These are phyloP conservation scores for Ustilaginoidea virens DNA, from an alignment of 2,329 filamentous ascomycete genomes.

Conservation along the genomic window DNA sequence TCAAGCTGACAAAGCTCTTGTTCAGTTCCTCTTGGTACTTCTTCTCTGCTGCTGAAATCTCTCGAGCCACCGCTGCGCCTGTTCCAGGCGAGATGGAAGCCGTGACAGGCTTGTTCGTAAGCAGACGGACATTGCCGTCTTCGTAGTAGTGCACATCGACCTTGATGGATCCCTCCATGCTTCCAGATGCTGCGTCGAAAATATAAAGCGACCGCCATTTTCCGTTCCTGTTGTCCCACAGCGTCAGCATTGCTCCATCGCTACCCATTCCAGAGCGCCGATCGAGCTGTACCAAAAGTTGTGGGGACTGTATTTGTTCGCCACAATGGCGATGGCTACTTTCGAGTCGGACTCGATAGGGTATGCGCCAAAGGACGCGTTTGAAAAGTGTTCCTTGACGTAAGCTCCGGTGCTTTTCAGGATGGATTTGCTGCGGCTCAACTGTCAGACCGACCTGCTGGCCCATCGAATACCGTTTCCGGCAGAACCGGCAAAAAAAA, in stretches of 20 bases:
- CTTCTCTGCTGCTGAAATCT: slow-evolving; percentile 68
- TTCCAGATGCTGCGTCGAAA: slow-evolving; percentile 51
- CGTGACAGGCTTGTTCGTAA: slow-evolving; percentile 67
- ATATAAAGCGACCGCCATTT: slow-evolving; percentile 87
- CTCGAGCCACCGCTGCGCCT: slow-evolving; percentile 55
- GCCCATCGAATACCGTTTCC: background rate
- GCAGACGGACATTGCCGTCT: slow-evolving; percentile 88
- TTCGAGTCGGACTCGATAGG: slow-evolving; percentile 61
- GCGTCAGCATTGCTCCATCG: too few relatives aligned
- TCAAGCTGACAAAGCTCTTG: slow-evolving; percentile 71
- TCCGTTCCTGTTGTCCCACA: slow-evolving; percentile 53
- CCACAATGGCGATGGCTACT: slow-evolving; percentile 70
- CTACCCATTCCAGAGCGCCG: background rate
- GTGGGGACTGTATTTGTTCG: slow-evolving; percentile 93
- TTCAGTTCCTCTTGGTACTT: slow-evolving; percentile 96
- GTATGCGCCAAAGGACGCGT: slow-evolving; percentile 67
- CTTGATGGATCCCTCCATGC: slow-evolving; percentile 66
- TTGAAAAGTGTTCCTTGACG: slow-evolving; percentile 77
- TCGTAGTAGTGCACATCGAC: slow-evolving; percentile 99
- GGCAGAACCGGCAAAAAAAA: too few relatives aligned
- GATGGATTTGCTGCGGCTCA: slow-evolving; percentile 75
- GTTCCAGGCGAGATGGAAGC: slow-evolving; percentile 44
- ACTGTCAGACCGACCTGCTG: too few relatives aligned
- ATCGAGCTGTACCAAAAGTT: slow-evolving; percentile 85
- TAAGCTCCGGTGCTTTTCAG: slow-evolving; percentile 63